Evolutionary conservation across 306 rosid genomes (phyloP).

Genomic region (Albizia julibrissin): DNA sequence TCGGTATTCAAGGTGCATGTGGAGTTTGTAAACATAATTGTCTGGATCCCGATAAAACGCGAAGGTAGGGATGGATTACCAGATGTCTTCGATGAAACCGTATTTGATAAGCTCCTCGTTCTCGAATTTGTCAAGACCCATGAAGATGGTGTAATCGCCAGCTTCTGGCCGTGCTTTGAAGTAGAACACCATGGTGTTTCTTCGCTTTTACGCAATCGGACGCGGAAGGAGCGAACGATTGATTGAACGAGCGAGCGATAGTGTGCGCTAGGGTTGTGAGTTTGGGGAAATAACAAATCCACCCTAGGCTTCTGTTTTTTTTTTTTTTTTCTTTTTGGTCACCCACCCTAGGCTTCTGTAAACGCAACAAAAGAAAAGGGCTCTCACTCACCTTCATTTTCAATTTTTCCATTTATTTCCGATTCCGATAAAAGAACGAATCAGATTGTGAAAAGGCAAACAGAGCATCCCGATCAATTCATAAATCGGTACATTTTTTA

Average conservation of each 20-base stretch:
- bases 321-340: too few species aligned
- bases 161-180: conserved; percentile 96
- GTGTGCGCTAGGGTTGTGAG: conserved; percentile 48
- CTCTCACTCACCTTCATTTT: background rate
- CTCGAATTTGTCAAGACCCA: conserved; percentile 98
- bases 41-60: background rate
- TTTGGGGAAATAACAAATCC: conserved; percentile 19
- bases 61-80: conserved; percentile 45
- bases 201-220: conserved; percentile 26
- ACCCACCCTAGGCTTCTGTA: background rate
- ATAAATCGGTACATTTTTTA: background rate
- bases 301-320: background rate
- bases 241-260: conserved; percentile 1
- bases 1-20: background rate
- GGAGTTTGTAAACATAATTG: background rate
- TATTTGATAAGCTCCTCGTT: conserved; percentile 99
- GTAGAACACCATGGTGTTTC: conserved; percentile 81
- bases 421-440: background rate
- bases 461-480: background rate
- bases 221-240: background rate
- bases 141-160: conserved; percentile 95
- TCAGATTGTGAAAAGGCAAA: background rate
- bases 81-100: conserved; percentile 90
- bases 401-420: background rate
- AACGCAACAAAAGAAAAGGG: background rate